These are phyloP conservation scores for Selaginella moellendorffii DNA, from an alignment of 75 land plant species.

Conservation along the genomic window DNA sequence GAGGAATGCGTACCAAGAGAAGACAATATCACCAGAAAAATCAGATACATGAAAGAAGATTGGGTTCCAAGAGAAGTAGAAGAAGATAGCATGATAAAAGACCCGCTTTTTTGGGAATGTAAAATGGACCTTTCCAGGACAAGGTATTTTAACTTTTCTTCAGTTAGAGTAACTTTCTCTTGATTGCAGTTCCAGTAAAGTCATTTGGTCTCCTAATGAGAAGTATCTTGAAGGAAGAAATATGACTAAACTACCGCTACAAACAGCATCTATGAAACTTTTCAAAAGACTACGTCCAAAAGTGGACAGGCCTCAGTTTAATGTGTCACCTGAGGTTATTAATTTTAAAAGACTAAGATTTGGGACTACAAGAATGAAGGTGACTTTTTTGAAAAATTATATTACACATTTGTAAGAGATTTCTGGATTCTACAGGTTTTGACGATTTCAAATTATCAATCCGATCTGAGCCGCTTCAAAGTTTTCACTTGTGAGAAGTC, in stretches of 20 bases:
- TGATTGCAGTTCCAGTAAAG: not conserved
- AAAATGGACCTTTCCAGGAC: no score
- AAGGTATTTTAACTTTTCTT: no score
- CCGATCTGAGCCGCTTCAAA: not conserved
- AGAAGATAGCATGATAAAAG: no score
- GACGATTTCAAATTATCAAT: not conserved
- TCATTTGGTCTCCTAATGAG: not conserved
- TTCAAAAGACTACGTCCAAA: not conserved
- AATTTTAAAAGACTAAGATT: not conserved
- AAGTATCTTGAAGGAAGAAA: not conserved
- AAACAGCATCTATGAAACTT: not conserved
- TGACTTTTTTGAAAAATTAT: not conserved
- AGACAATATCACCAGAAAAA: not conserved
- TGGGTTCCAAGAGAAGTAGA: not conserved
- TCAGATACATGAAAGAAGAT: not conserved
- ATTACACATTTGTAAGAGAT: not conserved
- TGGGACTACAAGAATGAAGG: not conserved
- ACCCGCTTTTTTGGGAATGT: no score
- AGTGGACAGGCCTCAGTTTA: not conserved
- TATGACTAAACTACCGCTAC: not conserved
- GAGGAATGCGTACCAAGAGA: not conserved
- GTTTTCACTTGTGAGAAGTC: not conserved
- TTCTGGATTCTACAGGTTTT: not conserved
- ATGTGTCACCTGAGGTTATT: not conserved
- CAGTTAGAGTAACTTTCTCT: no score